Evolutionary conservation across 2,329 filamentous ascomycete species (phyloP), one percentile per base, ranked within the genome.

Genomic region (Penicillium sp.): DNA sequence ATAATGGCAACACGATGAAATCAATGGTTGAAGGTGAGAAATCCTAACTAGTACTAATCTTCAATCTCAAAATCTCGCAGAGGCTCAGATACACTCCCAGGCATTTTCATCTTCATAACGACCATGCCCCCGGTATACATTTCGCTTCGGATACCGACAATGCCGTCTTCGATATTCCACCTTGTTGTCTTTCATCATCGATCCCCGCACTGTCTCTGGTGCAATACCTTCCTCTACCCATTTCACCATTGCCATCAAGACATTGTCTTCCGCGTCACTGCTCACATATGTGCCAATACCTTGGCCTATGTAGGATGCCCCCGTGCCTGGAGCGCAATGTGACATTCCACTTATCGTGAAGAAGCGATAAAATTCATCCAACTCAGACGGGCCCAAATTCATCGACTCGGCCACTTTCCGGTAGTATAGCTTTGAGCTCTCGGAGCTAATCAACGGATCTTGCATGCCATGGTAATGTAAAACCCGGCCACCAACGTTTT

Each of bases 291-390:
- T 58, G 3, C 21, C 25, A 11, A 45, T 46, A 59, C 50, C 63
- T 65, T 66, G 77, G 61, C 58, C 75, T 60, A 81, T 72, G 59
- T 70, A 72, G 61, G 74, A 72, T 3, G 78, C 70, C 47, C 78
- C 74, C 8, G 70, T 67, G 13, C 78, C 78, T 1, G 67, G 60
- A 7, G 48, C 33, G 61, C 82, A 84, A 66, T 84, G 82, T 14
- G 71, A 69, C 78, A 83, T 81, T 0, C 82, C 82, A 0, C 81
- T 80, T 14, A 85, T 75, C 31, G 71, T 72, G 63, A 84, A 84
- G 61, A 79, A 78, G 39, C 76, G 75, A 44, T 77, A 73, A 58
- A 75, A 78, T 0, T 69, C 67, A 55, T 77, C 75, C 8, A 77
- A 55, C 3, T 69, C 53, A 1, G 55, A 48, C 3, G 70, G 61